These are phyloP conservation scores for Exsudoporus floridanus DNA, from an alignment of 1,284 basidiomycete genomes.

Conservation along the genomic window DNA sequence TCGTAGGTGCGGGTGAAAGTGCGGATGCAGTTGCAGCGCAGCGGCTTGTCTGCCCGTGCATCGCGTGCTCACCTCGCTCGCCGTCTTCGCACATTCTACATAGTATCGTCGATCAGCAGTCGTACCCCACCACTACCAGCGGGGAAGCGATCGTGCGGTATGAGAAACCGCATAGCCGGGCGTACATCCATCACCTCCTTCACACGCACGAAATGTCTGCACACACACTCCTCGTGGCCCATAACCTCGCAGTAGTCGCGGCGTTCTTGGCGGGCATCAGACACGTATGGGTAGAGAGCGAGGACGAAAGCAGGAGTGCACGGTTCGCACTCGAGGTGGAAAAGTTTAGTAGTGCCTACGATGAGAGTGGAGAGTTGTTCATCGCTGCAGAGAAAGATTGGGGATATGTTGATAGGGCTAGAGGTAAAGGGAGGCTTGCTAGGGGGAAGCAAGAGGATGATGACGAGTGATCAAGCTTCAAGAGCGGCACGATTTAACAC, in stretches of 20 bases:
- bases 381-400: constrained; percentile 54
- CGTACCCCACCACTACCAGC: background rate
- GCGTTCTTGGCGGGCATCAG: constrained; percentile 63
- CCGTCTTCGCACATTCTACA: constrained; percentile 46
- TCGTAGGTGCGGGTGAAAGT: constrained; percentile 31
- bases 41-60: constrained; percentile 50
- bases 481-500: background rate
- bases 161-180: constrained; percentile 51
- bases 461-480: background rate
- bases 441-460: constrained; percentile 10
- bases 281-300: constrained; percentile 33
- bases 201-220: constrained; percentile 87
- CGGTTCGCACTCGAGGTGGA: constrained; percentile 50
- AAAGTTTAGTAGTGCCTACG: constrained; percentile 52
- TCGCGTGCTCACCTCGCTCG: constrained; percentile 58
- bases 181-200: constrained; percentile 78
- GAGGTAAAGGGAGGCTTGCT: constrained; percentile 31
- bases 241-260: constrained; percentile 69
- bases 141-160: constrained; percentile 8
- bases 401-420: constrained; percentile 53
- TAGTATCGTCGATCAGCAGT: constrained; percentile 45
- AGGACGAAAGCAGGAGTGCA: constrained; percentile 12
- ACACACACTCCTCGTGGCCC: constrained; percentile 67
- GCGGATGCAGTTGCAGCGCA: background rate
- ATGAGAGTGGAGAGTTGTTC: constrained; percentile 47